Evolutionary conservation across 805 yeast genomes (phyloP).

Genomic region (Candida krabiensis): DNA sequence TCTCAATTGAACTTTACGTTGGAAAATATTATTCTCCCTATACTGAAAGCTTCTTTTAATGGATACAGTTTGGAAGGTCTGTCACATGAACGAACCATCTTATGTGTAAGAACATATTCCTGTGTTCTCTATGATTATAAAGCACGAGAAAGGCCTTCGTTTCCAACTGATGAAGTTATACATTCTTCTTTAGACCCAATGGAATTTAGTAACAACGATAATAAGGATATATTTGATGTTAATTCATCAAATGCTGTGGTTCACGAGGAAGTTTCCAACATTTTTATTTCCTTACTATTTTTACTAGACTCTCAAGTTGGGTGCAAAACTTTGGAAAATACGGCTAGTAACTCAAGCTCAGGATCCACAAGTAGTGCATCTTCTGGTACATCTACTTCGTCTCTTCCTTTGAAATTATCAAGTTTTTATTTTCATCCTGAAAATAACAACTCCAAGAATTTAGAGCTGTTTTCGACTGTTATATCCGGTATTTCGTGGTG

Average conservation of each 20-base stretch:
- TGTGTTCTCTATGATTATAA: slow-evolving; percentile 67
- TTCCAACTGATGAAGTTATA: slow-evolving; percentile 60
- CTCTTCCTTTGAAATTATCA: slow-evolving; percentile 38
- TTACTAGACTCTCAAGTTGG: slow-evolving; percentile 64
- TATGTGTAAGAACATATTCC: slow-evolving; percentile 71
- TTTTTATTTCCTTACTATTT: slow-evolving; percentile 54
- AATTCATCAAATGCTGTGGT: slow-evolving; percentile 46
- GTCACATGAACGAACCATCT: slow-evolving; percentile 66
- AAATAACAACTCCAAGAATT: slow-evolving; percentile 35
- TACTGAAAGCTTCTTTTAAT: slow-evolving; percentile 61
- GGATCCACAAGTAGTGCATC: slow-evolving; percentile 20
- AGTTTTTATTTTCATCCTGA: slow-evolving; percentile 39
- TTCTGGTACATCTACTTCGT: slow-evolving; percentile 21
- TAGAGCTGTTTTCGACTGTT: slow-evolving; percentile 66
- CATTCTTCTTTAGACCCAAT: slow-evolving; percentile 34
- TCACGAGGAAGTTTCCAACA: slow-evolving; percentile 71
- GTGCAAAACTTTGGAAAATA: slow-evolving; percentile 26
- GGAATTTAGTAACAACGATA: slow-evolving; percentile 31
- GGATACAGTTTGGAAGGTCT: slow-evolving; percentile 59
- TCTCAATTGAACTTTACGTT: slow-evolving; percentile 76
- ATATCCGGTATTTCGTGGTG: slow-evolving; percentile 78
- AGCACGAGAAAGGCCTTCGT: slow-evolving; percentile 60
- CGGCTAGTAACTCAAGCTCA: slow-evolving; percentile 17
- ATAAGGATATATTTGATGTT: slow-evolving; percentile 43
- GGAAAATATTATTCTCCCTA: slow-evolving; percentile 73